These are phyloP conservation scores for Backusella australiensis DNA, from an alignment of 192 early-diverging fungal genomes.

Conservation along the genomic window DNA sequence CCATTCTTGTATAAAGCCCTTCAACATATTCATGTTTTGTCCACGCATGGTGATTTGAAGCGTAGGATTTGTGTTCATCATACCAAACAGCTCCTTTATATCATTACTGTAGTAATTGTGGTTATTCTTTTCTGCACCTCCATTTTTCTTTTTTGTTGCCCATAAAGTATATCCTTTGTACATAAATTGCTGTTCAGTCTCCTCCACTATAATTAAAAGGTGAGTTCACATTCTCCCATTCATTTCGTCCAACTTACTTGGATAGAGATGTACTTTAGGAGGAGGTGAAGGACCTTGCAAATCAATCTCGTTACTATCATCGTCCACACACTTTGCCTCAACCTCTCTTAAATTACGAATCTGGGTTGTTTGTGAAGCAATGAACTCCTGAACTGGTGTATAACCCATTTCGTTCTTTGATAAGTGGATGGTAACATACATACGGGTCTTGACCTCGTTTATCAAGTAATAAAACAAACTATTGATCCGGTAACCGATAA, in stretches of 20 bases:
- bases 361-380: constrained; percentile 5
- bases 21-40: background rate
- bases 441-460: background rate
- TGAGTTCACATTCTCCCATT: background rate
- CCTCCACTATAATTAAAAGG: background rate
- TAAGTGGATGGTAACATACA: constrained; percentile 22
- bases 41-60: constrained; percentile 12
- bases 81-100: background rate
- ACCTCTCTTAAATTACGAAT: background rate
- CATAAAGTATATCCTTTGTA: constrained; percentile 20
- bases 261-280: constrained; percentile 17
- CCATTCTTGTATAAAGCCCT: constrained; percentile 27
- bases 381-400: constrained; percentile 5
- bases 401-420: constrained; percentile 11
- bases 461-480: background rate
- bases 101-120: background rate
- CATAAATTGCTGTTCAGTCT: background rate
- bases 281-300: background rate
- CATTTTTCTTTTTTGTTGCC: background rate
- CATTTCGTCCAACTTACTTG: constrained; percentile 16
- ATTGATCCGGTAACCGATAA: background rate
- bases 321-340: constrained; percentile 1
- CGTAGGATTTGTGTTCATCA: constrained; percentile 1
- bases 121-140: background rate
- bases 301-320: background rate